Base-by-base conservation (phyloP, 345 rosid species). In the Reutealis trisperma region DNA sequence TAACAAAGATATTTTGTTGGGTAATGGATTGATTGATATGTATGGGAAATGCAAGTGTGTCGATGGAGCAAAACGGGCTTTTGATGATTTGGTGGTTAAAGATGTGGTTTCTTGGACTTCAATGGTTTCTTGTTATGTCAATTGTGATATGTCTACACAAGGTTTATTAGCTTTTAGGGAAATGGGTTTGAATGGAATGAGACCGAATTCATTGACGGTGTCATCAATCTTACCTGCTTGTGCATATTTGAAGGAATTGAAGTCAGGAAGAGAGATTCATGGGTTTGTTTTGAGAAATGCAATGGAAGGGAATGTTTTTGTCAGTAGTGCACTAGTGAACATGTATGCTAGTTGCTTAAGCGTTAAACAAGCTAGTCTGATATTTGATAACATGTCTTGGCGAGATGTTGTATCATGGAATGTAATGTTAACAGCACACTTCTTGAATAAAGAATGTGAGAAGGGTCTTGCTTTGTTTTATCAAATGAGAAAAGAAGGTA, bases 11-110 rank as follows among this genome's bases (percentile, higher is more conserved):
- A 73, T 72, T 37, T 42, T 64, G 6, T 63, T 80, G 49, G 79
- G 77, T 9, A 84, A 81, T 75, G 79, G 73, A 11, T 63, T 84
- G 71, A 68, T 84, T 78, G 82, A 78, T 80, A 71, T 84, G 84
- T 81, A 74, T 57, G 72, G 75, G 12, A 83, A 80, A 63, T 80
- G 83, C 25, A 75, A 57, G 57, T 59, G 18, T 1, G 54, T 83
- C 10, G 83, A 69, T 37, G 72, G 69, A 49, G 78, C 84, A 5
- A 75, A 64, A 32, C 13, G 62, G 59, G 75, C 67, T 59, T 84
- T 80, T 80, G 80, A 81, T 58, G 55, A 44, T 19, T 44, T 84
- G 21, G 9, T 4, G 21, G 32, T 63, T 67, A 81, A 69, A 76
- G 78, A 78, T 69, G 82, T 77, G 44, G 70, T 81, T 72, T 75